Conservation (phyloP, 768 basidiomycete genomes). For the Amyloporia xantha region DNA sequence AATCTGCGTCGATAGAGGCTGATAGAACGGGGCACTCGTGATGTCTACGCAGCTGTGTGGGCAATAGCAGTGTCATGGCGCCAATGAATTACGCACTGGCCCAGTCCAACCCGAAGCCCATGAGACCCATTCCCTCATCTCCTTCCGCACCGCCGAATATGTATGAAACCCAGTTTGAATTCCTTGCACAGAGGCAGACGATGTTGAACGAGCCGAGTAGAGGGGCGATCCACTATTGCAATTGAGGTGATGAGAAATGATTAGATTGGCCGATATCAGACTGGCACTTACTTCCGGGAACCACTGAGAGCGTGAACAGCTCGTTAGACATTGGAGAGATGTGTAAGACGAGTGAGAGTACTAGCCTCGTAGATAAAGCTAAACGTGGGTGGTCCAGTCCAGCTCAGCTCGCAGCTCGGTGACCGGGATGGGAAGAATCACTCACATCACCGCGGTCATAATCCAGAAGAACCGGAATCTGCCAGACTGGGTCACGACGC, state of each 20-base stretch:
- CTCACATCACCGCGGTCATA: neutral
- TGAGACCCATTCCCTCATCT: slow-evolving; percentile 3
- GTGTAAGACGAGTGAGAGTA: neutral
- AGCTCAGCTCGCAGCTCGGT: too few species aligned
- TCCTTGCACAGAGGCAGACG: slow-evolving; percentile 1
- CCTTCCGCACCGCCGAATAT: slow-evolving; percentile 4
- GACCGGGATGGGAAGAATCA: neutral
- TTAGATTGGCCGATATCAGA: too few species aligned
- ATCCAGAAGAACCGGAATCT: slow-evolving; percentile 6
- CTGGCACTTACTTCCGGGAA: slow-evolving; percentile 2
- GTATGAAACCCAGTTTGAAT: slow-evolving; percentile 3
- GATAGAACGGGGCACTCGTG: slow-evolving; percentile 4
- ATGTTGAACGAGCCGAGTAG: slow-evolving; percentile 4
- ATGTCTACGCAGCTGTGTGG: neutral
- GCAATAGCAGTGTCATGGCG: neutral
- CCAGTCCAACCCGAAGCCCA: slow-evolving; percentile 4
- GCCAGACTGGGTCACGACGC: neutral
- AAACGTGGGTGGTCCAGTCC: too few species aligned
- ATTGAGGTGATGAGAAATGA: neutral
- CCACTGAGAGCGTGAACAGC: neutral
- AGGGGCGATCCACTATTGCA: slow-evolving; percentile 1
- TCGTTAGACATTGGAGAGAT: neutral
- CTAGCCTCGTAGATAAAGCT: slow-evolving; percentile 5
- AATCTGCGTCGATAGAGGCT: slow-evolving; percentile 1
- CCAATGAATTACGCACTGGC: neutral